phyloP scores from a whole-genome alignment of 768 basidiomycete genomes.

The Tulasnella sp. region DNA sequence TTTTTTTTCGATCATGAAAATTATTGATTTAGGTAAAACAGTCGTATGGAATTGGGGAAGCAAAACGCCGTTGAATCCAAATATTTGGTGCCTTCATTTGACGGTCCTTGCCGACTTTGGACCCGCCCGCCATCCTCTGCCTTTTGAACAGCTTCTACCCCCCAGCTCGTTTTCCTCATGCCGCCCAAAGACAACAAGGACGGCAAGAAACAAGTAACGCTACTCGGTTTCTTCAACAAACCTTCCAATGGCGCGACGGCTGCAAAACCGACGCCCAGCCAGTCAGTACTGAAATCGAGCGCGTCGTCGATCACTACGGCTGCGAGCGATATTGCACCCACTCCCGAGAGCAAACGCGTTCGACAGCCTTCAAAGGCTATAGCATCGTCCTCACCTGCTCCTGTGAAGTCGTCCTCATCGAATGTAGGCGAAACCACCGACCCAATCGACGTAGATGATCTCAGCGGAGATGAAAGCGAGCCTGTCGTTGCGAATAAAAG shows the following conservation, averaged over 20 bases:
- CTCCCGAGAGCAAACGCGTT: constrained; percentile 3
- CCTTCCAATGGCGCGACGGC: neutral
- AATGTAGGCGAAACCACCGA: constrained; percentile 16
- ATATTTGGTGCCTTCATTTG: neutral
- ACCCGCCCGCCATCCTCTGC: neutral
- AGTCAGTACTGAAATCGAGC: neutral
- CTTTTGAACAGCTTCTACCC: neutral
- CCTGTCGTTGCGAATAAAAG: constrained; percentile 23
- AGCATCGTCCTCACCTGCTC: neutral
- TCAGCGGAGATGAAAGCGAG: constrained; percentile 33
- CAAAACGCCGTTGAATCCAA: neutral
- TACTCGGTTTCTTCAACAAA: constrained; percentile 14
- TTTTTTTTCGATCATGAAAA: neutral
- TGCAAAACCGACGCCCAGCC: neutral
- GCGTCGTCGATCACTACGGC: neutral
- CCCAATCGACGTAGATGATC: constrained; percentile 59
- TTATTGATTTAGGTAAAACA: neutral
- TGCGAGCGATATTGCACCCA: neutral
- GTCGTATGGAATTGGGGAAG: neutral
- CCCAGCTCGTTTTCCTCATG: neutral
- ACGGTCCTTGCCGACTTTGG: neutral
- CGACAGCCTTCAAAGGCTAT: constrained; percentile 57
- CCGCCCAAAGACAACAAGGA: constrained; percentile 11
- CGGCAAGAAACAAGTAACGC: constrained; percentile 12
- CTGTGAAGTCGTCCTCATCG: neutral